A percentile compares a stretch with the other conserved stretches of the same genome.
phyloP scores from a whole-genome alignment of 805 yeast genomes.

The Yueomyces sp. region DNA sequence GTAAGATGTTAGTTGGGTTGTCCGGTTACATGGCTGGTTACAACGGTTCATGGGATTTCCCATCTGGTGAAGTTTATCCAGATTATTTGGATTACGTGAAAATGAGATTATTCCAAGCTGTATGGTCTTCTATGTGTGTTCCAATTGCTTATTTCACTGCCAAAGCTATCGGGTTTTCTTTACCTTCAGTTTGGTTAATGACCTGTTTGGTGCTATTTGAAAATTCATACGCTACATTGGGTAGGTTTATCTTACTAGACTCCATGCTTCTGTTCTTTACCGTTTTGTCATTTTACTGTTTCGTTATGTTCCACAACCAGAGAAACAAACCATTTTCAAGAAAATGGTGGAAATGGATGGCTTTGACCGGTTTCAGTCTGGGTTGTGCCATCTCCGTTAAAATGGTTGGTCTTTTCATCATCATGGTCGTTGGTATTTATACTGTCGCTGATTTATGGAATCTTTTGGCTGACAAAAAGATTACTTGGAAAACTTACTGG shows the following conservation, averaged over 20 bases:
- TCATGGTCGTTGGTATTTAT: constrained; percentile 78
- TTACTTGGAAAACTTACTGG: constrained; percentile 36
- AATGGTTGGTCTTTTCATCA: constrained; percentile 92
- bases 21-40: constrained; percentile 77
- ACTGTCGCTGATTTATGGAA: constrained; percentile 82
- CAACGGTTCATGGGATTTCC: constrained; percentile 63
- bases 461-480: constrained; percentile 54
- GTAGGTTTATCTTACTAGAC: constrained; percentile 64
- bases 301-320: constrained; percentile 40
- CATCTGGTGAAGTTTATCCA: constrained; percentile 53
- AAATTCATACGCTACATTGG: constrained; percentile 53
- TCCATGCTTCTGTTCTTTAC: constrained; percentile 69
- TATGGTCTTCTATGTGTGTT: constrained; percentile 51
- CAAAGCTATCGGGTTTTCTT: constrained; percentile 39
- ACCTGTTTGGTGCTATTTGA: constrained; percentile 54
- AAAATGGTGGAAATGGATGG: constrained; percentile 92
- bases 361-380: constrained; percentile 69
- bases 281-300: constrained; percentile 49
- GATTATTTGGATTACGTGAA: constrained; percentile 42
- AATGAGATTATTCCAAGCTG: constrained; percentile 63
- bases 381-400: constrained; percentile 90
- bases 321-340: constrained; percentile 41
- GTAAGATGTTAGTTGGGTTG: constrained; percentile 66
- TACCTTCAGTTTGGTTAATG: constrained; percentile 44
- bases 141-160: constrained; percentile 64